These are phyloP conservation scores for Collybiopsis confluens DNA, from an alignment of 768 basidiomycete species.

Conservation along the genomic window DNA sequence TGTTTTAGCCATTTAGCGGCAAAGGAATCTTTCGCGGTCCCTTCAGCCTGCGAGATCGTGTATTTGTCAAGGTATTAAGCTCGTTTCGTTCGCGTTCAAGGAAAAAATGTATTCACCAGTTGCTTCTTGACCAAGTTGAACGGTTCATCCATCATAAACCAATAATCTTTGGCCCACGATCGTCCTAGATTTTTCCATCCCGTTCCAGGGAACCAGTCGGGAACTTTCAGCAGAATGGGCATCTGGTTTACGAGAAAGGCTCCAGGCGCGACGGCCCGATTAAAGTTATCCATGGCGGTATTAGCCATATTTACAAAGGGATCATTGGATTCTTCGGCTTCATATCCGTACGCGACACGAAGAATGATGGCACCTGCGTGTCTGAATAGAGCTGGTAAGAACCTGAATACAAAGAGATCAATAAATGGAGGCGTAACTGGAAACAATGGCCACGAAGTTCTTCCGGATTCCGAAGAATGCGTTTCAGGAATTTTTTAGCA, in stretches of 20 bases:
- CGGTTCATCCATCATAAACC: slow-evolving; percentile 26
- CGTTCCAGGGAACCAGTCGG: slow-evolving; percentile 37
- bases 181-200: slow-evolving; percentile 29
- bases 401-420: background rate
- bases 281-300: slow-evolving; percentile 10
- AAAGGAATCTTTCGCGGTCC: slow-evolving; percentile 14
- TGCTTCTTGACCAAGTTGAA: slow-evolving; percentile 33
- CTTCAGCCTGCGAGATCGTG: slow-evolving; percentile 8
- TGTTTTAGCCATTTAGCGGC: slow-evolving; percentile 10
- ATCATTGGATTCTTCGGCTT: slow-evolving; percentile 9
- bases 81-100: background rate
- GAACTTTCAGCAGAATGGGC: slow-evolving; percentile 24
- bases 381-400: background rate
- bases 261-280: slow-evolving; percentile 7
- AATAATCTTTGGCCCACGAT: slow-evolving; percentile 24
- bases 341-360: slow-evolving; percentile 11
- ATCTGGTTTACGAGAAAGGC: slow-evolving; percentile 18
- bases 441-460: slow-evolving; percentile 29
- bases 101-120: slow-evolving; percentile 16
- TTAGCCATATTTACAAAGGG: slow-evolving; percentile 12
- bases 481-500: slow-evolving; percentile 31
- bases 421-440: slow-evolving; percentile 19
- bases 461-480: slow-evolving; percentile 26
- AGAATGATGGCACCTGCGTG: slow-evolving; percentile 14
- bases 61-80: too few relatives aligned